These are phyloP conservation scores for Apiotrichum siamense DNA, from an alignment of 1,284 basidiomycete species.

Conservation along the genomic window DNA sequence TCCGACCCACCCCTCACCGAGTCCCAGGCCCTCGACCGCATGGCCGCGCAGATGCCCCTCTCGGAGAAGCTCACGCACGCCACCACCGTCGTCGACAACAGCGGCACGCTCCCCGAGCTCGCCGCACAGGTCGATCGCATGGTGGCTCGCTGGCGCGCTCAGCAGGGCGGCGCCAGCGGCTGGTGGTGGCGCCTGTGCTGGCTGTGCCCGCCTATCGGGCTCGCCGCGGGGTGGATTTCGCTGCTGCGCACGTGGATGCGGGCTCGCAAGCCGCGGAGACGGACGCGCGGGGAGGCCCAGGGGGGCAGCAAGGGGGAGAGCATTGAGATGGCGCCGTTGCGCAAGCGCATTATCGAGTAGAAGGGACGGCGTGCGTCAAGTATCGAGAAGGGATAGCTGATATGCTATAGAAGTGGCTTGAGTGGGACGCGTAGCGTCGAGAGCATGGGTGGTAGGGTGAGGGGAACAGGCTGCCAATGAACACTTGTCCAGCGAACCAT, in stretches of 20 bases:
- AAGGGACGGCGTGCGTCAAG: too few species aligned
- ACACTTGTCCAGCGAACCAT: too few species aligned
- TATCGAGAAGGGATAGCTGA: neutral
- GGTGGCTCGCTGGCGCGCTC: constrained; percentile 56
- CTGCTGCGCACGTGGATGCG: constrained; percentile 21
- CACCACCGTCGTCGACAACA: constrained; percentile 84
- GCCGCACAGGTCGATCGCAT: constrained; percentile 63
- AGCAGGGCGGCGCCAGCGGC: constrained; percentile 51
- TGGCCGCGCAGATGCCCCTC: constrained; percentile 76
- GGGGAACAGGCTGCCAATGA: too few species aligned
- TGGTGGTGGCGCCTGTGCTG: constrained; percentile 67
- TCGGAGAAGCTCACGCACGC: constrained; percentile 73
- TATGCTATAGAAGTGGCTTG: too few species aligned
- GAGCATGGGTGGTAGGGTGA: too few species aligned
- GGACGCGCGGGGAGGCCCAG: constrained; percentile 34
- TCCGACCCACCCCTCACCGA: constrained; percentile 54
- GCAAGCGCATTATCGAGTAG: neutral
- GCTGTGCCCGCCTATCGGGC: constrained; percentile 71
- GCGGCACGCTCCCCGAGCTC: constrained; percentile 64
- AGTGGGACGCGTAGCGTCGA: too few species aligned
- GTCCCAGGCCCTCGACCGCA: constrained; percentile 59
- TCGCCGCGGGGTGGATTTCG: constrained; percentile 37
- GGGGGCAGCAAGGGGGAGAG: constrained; percentile 19
- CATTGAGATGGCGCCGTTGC: constrained; percentile 24
- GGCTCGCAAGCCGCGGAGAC: constrained; percentile 6